Conservation (phyloP, 202 grass and related monocot species). For the Carex sylvatica region DNA sequence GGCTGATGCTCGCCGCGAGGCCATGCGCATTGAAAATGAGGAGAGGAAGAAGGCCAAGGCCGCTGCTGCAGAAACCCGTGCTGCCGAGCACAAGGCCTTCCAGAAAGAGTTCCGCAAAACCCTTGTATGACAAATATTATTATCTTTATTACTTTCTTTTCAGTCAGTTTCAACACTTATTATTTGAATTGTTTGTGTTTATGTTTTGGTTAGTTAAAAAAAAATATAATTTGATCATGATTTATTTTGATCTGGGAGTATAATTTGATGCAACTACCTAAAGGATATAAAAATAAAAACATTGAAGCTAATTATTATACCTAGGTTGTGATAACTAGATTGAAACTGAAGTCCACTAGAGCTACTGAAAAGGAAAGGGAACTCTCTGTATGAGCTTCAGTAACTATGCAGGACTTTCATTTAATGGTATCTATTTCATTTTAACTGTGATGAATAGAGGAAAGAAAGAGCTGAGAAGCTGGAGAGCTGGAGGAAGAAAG, state of each 20-base stretch:
- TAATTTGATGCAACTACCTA: background rate
- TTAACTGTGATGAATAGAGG: conserved; percentile 44
- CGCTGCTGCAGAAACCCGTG: conserved; percentile 61
- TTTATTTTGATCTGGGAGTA: background rate
- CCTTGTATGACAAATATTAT: conserved; percentile 38
- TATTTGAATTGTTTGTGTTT: background rate
- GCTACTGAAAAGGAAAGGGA: background rate
- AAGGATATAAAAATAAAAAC: background rate
- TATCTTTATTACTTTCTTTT: background rate
- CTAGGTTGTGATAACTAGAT: background rate
- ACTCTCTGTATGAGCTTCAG: background rate
- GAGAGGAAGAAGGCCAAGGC: conserved; percentile 77
- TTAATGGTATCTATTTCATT: background rate
- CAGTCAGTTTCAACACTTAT: background rate
- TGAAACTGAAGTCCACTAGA: background rate
- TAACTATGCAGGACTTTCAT: background rate
- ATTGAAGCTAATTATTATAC: background rate
- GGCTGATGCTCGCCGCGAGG: conserved; percentile 40
- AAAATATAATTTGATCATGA: background rate
- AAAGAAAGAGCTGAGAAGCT: conserved; percentile 81
- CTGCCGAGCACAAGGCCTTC: conserved; percentile 58
- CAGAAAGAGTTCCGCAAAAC: conserved; percentile 61
- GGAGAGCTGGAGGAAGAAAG: conserved; percentile 71
- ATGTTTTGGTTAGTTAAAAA: background rate
- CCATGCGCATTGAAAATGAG: conserved; percentile 57